Conservation (phyloP, 768 basidiomycete species). For the Termitomyces sp. region DNA sequence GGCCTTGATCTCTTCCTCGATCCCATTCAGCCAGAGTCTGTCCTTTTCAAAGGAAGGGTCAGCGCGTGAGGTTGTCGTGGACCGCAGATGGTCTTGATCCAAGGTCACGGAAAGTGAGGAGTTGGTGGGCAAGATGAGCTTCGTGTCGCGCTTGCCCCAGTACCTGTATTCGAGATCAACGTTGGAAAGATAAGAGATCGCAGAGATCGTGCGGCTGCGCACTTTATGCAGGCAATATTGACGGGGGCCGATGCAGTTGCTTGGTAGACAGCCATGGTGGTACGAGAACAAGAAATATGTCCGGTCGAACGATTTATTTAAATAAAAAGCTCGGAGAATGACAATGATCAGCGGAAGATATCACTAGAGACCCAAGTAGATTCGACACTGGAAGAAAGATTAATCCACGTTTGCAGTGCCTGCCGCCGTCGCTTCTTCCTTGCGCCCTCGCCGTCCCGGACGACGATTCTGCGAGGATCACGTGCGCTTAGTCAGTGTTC, state of each 20-base stretch:
- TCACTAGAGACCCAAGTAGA: too few species aligned
- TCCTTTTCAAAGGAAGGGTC: conserved; percentile 74
- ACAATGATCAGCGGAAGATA: too few species aligned
- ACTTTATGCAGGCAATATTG: conserved; percentile 99
- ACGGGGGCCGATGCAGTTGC: conserved; percentile 93
- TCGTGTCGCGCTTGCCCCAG: conserved; percentile 98
- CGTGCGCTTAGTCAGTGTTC: conserved; percentile 20
- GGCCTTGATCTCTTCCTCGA: conserved; percentile 83
- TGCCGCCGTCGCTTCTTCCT: too few species aligned
- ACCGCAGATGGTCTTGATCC: conserved; percentile 91
- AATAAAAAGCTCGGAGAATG: too few species aligned
- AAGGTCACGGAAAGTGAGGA: conserved; percentile 98
- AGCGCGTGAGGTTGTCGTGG: conserved; percentile 89
- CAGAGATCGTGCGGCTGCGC: conserved; percentile 16
- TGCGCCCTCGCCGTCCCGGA: background rate
- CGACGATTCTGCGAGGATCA: background rate
- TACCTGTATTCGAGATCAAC: conserved; percentile 53
- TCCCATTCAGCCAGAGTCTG: conserved; percentile 92
- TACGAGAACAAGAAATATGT: too few species aligned
- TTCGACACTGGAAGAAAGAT: too few species aligned
- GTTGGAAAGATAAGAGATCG: background rate
- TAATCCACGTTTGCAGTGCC: too few species aligned
- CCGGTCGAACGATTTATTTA: too few species aligned
- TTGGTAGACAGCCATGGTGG: conserved; percentile 62
- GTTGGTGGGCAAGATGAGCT: conserved; percentile 95